These are phyloP conservation scores for Diatrype stigma DNA, from an alignment of 2,329 filamentous ascomycete genomes.

Conservation along the genomic window DNA sequence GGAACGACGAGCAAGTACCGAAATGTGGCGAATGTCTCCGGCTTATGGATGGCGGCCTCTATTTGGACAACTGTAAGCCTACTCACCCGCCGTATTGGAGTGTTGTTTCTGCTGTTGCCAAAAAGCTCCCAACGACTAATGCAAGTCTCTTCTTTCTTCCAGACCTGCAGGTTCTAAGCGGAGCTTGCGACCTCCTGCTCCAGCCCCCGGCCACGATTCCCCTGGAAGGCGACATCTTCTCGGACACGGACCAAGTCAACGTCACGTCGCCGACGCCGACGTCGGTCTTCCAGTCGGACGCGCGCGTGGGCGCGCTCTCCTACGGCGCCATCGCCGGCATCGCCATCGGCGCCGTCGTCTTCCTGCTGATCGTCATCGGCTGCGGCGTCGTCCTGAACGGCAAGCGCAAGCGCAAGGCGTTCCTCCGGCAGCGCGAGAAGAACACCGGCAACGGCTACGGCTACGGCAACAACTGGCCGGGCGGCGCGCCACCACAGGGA, in stretches of 20 bases:
- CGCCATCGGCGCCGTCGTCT: constrained; percentile 45
- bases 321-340: constrained; percentile 57
- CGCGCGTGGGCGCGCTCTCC: constrained; percentile 42
- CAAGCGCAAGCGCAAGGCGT: constrained; percentile 49
- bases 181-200: constrained; percentile 52
- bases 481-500: too few species aligned
- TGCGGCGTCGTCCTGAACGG: constrained; percentile 54
- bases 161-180: constrained; percentile 41
- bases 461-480: constrained; percentile 37
- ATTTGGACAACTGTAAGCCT: constrained; percentile 50
- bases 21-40: constrained; percentile 48
- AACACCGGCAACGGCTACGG: too few species aligned
- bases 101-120: too few species aligned
- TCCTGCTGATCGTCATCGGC: constrained; percentile 45
- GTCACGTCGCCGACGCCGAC: constrained; percentile 45
- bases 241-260: constrained; percentile 37
- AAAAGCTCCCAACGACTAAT: too few species aligned
- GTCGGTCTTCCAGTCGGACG: constrained; percentile 34
- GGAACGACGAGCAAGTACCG: constrained; percentile 35
- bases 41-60: constrained; percentile 31
- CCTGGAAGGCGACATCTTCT: constrained; percentile 50
- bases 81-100: too few species aligned
- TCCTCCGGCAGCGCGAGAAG: constrained; percentile 43
- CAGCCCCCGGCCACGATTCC: constrained; percentile 42
- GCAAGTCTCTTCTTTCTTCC: constrained; percentile 4